A percentile compares a stretch with the other conserved stretches of the same genome.
Conservation (phyloP, 257 asterid species). For the Cynanchum wilfordii region DNA sequence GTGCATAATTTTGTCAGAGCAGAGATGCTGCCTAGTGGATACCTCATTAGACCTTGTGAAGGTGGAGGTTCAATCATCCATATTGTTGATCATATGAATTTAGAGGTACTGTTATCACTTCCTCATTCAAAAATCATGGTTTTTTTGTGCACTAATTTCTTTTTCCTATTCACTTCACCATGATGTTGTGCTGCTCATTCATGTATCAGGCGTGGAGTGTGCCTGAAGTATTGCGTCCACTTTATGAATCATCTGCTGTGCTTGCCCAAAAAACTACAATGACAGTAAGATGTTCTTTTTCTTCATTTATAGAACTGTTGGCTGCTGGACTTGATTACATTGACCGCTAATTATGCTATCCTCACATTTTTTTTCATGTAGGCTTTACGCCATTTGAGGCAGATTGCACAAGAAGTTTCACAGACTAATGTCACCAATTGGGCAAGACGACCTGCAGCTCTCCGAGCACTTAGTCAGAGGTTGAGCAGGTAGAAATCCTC, state of each 20-base stretch:
- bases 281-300: constrained; percentile 47
- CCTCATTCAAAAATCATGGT: neutral
- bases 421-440: constrained; percentile 66
- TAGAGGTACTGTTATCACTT: constrained; percentile 48
- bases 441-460: constrained; percentile 88
- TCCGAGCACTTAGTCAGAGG: constrained; percentile 77
- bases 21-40: constrained; percentile 85
- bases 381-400: constrained; percentile 90
- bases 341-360: constrained; percentile 2
- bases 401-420: constrained; percentile 72
- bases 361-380: constrained; percentile 18
- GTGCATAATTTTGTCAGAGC: constrained; percentile 81
- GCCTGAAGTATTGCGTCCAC: constrained; percentile 89
- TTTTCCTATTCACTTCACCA: neutral
- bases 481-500: constrained; percentile 55
- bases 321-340: too few species aligned
- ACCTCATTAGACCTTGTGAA: constrained; percentile 81
- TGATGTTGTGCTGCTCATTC: neutral
- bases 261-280: constrained; percentile 75
- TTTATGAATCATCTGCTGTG: constrained; percentile 71
- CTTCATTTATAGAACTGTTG: neutral
- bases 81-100: constrained; percentile 79
- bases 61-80: constrained; percentile 93
- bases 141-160: neutral
- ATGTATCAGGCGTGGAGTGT: constrained; percentile 62